Percentiles rank a stretch among this genome's conserved stretches.
These are phyloP conservation scores for Aspergillus wentii DNA, from an alignment of 495 filamentous ascomycete species.

Conservation along the genomic window DNA sequence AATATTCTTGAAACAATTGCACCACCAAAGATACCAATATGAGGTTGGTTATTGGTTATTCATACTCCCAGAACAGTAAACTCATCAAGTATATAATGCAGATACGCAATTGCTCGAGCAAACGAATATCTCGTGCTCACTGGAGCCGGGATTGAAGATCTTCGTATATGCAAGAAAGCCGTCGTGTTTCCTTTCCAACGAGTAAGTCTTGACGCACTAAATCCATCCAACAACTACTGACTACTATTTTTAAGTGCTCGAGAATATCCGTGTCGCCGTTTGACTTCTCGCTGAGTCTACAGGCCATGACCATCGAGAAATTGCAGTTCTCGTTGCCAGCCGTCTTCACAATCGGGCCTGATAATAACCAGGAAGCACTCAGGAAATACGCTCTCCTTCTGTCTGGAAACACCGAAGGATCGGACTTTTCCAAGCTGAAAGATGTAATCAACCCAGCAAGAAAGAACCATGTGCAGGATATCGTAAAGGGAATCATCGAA, in stretches of 20 bases:
- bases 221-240: neutral
- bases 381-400: conserved; percentile 75
- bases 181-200: conserved; percentile 63
- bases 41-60: no score
- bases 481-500: conserved; percentile 85
- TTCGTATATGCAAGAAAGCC: conserved; percentile 69
- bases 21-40: no score
- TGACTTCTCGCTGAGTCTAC: conserved; percentile 69
- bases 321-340: conserved; percentile 72
- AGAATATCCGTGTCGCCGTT: conserved; percentile 65
- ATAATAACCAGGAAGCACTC: conserved; percentile 58
- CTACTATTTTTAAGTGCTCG: conserved; percentile 16
- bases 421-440: conserved; percentile 14
- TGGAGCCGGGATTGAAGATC: conserved; percentile 63
- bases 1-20: no score
- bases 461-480: conserved; percentile 70
- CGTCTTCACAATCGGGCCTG: conserved; percentile 80
- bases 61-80: no score
- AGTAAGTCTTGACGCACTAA: conserved; percentile 30
- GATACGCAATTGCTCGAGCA: conserved; percentile 31
- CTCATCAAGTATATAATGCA: no score
- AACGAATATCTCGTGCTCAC: conserved; percentile 75
- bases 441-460: conserved; percentile 25
- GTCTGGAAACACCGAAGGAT: conserved; percentile 48
- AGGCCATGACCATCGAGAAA: conserved; percentile 83